Conservation (phyloP, 208 protist species). For the Vickermania ingenoplastis region DNA sequence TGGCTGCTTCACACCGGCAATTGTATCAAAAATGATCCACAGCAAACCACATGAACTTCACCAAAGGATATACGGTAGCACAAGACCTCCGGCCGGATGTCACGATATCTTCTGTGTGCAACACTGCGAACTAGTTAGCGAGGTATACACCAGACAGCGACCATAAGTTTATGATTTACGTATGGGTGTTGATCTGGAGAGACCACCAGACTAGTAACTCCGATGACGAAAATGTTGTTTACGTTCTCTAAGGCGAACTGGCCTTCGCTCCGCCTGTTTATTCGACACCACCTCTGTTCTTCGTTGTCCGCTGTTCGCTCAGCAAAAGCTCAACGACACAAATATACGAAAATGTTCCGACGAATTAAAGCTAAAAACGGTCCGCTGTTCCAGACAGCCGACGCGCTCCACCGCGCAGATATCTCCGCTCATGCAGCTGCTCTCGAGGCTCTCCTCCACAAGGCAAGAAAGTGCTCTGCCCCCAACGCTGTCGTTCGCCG, state of each 20-base stretch:
- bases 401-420: not conserved
- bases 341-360: not conserved
- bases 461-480: not conserved
- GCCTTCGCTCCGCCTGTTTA: not conserved
- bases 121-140: not conserved
- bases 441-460: not conserved
- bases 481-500: not conserved
- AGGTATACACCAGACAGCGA: slow-evolving; percentile 1
- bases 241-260: slow-evolving; percentile 1
- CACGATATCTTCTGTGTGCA: not conserved
- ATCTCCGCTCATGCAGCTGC: slow-evolving; percentile 1
- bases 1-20: not conserved
- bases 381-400: not conserved
- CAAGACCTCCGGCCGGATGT: not conserved
- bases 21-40: not conserved
- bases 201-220: not conserved
- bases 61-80: not conserved
- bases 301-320: not conserved
- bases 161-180: not conserved
- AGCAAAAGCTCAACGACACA: slow-evolving; percentile 1
- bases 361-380: not conserved
- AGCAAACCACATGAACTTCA: not conserved
- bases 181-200: not conserved
- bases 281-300: not conserved
- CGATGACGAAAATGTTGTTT: not conserved